Conservation (phyloP, 2,329 filamentous ascomycete genomes). For the Chaetomium olivaceum region DNA sequence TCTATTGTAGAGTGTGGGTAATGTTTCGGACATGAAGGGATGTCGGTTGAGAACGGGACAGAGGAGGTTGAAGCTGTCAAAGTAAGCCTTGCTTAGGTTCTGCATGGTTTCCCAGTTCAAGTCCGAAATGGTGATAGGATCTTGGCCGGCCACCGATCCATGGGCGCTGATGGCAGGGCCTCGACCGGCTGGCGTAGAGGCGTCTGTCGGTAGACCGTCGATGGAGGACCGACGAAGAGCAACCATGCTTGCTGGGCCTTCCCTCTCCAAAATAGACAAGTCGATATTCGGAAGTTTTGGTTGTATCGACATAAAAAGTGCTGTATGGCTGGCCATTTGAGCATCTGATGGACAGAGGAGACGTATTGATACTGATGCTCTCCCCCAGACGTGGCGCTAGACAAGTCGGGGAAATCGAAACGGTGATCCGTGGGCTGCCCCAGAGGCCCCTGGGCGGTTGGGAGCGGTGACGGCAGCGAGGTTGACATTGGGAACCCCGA, state of each 20-base stretch:
- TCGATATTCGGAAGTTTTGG: constrained; percentile 39
- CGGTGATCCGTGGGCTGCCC: constrained; percentile 16
- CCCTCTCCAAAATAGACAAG: constrained; percentile 38
- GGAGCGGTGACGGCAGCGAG: constrained; percentile 10
- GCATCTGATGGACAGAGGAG: constrained; percentile 51
- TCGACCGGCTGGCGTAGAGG: constrained; percentile 1
- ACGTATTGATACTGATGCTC: constrained; percentile 39
- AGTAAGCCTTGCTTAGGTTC: constrained; percentile 55
- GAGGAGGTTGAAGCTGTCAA: constrained; percentile 60
- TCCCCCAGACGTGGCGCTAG: constrained; percentile 26
- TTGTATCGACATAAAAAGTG: constrained; percentile 40
- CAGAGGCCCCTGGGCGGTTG: background rate
- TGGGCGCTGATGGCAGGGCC: constrained; percentile 13
- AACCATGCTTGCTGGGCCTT: constrained; percentile 42
- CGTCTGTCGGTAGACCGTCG: constrained; percentile 28
- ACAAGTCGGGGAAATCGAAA: constrained; percentile 27
- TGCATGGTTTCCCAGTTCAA: constrained; percentile 53
- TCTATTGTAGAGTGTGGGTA: constrained; percentile 48
- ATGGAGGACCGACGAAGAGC: constrained; percentile 33
- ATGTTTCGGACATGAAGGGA: constrained; percentile 50
- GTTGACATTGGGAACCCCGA: background rate
- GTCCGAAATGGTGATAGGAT: constrained; percentile 22
- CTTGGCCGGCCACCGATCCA: constrained; percentile 4
- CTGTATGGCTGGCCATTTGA: constrained; percentile 51
- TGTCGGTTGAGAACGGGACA: constrained; percentile 61